A percentile compares a stretch with the other conserved stretches of the same genome.
These are phyloP conservation scores for Hanseniaspora opuntiae DNA, from an alignment of 805 yeast species.

Conservation along the genomic window DNA sequence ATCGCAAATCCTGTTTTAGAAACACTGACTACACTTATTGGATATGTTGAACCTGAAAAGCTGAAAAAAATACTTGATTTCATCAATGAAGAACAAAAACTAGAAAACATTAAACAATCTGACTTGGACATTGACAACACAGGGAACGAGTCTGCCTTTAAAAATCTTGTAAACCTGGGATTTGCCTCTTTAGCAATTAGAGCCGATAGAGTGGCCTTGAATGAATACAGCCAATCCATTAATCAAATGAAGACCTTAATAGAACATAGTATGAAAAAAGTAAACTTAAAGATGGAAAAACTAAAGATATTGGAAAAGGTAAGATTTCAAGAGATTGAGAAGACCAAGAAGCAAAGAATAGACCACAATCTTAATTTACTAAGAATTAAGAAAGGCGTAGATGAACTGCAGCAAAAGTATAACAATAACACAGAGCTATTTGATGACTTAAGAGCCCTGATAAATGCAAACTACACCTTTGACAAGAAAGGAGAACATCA, in stretches of 20 bases:
- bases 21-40: constrained; percentile 76
- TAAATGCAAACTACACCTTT: not conserved
- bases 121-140: constrained; percentile 9
- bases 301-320: constrained; percentile 50
- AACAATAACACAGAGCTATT: not conserved
- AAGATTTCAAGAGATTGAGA: constrained; percentile 45
- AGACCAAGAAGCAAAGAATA: constrained; percentile 48
- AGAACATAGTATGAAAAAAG: constrained; percentile 47
- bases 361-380: constrained; percentile 53
- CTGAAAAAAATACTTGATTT: constrained; percentile 18
- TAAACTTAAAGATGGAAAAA: constrained; percentile 49
- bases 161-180: constrained; percentile 55
- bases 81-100: constrained; percentile 16
- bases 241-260: constrained; percentile 27
- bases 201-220: constrained; percentile 16
- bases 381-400: constrained; percentile 49
- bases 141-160: constrained; percentile 20
- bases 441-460: not conserved
- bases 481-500: not conserved
- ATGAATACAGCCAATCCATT: constrained; percentile 1
- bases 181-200: constrained; percentile 68
- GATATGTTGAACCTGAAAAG: constrained; percentile 50
- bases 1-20: constrained; percentile 89
- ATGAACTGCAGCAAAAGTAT: constrained; percentile 29
- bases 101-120: constrained; percentile 14